These are phyloP conservation scores for Margaritispora aquatica DNA, from an alignment of 495 filamentous ascomycete genomes.

Conservation along the genomic window DNA sequence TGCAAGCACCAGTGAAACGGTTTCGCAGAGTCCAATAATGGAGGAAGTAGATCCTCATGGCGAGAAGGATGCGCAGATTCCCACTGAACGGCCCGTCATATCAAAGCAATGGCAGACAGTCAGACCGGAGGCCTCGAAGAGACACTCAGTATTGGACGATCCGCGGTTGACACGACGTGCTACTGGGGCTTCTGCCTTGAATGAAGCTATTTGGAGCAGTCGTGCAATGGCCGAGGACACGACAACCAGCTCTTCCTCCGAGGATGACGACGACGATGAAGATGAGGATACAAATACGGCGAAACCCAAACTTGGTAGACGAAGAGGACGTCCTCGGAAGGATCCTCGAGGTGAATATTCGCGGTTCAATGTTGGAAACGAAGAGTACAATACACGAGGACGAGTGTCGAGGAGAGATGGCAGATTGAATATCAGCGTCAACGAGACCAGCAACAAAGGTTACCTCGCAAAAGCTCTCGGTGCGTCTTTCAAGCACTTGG, in stretches of 20 bases:
- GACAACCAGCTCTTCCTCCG: constrained; percentile 2
- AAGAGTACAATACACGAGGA: constrained; percentile 58
- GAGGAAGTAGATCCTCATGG: background rate
- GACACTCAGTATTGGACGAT: background rate
- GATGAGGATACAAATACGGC: background rate
- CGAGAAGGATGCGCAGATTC: background rate
- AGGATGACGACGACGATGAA: background rate
- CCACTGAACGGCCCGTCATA: constrained; percentile 4
- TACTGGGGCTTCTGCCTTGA: constrained; percentile 15
- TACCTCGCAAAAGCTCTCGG: constrained; percentile 67
- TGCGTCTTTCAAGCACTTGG: constrained; percentile 40
- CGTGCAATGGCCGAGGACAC: constrained; percentile 1
- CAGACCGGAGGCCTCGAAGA: constrained; percentile 12
- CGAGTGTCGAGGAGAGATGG: constrained; percentile 63
- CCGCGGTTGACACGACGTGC: constrained; percentile 1
- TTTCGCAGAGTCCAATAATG: no score
- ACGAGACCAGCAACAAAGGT: constrained; percentile 51
- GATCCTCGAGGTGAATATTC: constrained; percentile 20
- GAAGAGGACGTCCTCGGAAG: background rate
- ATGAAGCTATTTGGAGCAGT: constrained; percentile 12
- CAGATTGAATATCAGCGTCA: constrained; percentile 61
- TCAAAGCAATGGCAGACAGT: constrained; percentile 17
- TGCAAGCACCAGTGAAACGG: no score
- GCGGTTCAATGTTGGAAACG: constrained; percentile 52
- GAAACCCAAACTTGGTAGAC: background rate